Base-by-base conservation (phyloP, 495 filamentous ascomycete genomes). In the Xylaria curta region DNA sequence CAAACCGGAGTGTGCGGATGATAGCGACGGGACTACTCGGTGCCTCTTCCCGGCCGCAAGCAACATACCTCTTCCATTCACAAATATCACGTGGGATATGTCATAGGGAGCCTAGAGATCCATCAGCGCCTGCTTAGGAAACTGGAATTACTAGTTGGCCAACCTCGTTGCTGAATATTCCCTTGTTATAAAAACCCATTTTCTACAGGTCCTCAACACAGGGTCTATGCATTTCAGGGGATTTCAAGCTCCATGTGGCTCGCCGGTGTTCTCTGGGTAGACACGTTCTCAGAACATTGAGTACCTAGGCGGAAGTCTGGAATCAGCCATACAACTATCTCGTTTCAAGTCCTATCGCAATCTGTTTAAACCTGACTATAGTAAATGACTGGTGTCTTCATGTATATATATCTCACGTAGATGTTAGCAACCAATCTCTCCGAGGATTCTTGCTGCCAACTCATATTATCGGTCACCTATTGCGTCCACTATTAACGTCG, bases 1-100 rank as follows among this genome's bases (percentile, higher is more conserved):
- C 31, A 38, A 40, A 60, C 58, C 58, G 24, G 58, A 60, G 33
- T 60, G 58, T 17, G 53, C 53, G 4, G 53, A 56, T 7, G 33
- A 60, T 10, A 36, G 58, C 9, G 58, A 60, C 17, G 58, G 33
- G 7, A 60, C 58, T 38, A 36, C 33, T 21, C 58, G 33, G 8
- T 60, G 58, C 58, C 28, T 38, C n/a, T 60, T 60, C 38, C 58
- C 58, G 19, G 58, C 58, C 8, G 2, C 33, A 4, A 38, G 19
- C 24, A 38, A 36, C 38, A 60, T 38, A 19, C 33, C 58, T n/a
- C 19, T 38, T 38, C 58, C 58, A 21, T 60, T 38, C 33, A 60
- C 53, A 17, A 56, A 56, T 13, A 56, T 56, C 4, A 56, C 53
- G 2, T 56, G 53, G 53, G 26, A 56, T 56, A 31, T 26, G 4